Base-by-base conservation (phyloP, 495 filamentous ascomycete species). In the Melanomma pulvis-pyrius region DNA sequence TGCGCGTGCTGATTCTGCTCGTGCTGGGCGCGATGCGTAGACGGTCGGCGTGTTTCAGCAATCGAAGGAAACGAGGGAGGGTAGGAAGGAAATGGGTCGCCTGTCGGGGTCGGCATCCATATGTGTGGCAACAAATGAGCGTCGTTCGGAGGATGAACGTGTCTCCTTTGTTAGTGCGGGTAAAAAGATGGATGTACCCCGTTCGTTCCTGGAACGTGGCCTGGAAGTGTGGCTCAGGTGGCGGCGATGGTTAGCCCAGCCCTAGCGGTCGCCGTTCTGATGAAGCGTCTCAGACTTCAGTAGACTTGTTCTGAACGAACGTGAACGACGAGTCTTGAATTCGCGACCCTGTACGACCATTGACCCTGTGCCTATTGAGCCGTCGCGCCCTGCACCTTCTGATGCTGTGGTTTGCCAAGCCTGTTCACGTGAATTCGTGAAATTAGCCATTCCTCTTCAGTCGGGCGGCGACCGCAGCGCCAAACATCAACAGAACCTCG, bases 81-180 rank as follows among this genome's bases (percentile, higher is more conserved):
- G 39, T 51, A 22, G 11, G 59, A 41, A 59, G 71, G 69, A 52
- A 72, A 60, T 46, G 66, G 49, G 48, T 74, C 71, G 66, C 69
- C 71, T 53, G 61, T 22, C 55, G 73, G 64, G 47, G 67, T 61
- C 71, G 74, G 74, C 74, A 76, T 76, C 73, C 73, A 76, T 75
- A 64, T 71, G 63, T 6, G 39, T 44, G 39, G 53, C 61, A 44
- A 61, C 34, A 39, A 65, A 65, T 52, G 52, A 41, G 28, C 26
- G 50, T 53, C 22, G 28, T 29, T 54, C n/a, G 44, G 13, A 50
- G 62, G 58, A 26, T n/a, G 58, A 65, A 57, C 29, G 51, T 61
- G 66, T 71, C 53, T 63, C 24, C 63, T 58, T 50, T 26, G 30
- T 58, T 69, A 63, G 59, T 63, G 59, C 59, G 50, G 65, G 50